Conservation (phyloP, 2,329 filamentous ascomycete species). For the Ambrosiella beaveri region DNA sequence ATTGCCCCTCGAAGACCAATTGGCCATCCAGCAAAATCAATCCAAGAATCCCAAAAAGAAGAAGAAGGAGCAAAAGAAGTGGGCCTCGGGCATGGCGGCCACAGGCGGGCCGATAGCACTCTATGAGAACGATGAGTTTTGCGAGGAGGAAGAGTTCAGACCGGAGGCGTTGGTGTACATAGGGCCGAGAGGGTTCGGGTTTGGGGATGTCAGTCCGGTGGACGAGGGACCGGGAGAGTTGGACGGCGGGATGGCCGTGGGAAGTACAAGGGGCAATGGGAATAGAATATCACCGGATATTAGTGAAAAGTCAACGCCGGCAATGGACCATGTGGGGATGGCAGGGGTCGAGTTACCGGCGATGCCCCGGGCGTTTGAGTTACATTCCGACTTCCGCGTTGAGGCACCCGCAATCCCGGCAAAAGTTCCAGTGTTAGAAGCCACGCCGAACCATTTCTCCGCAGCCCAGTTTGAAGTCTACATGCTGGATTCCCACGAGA, state of each 20-base stretch:
- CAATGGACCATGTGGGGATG: background rate
- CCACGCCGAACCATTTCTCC: background rate
- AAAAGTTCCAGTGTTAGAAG: background rate
- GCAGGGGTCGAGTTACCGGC: background rate
- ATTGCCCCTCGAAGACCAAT: slow-evolving; percentile 33
- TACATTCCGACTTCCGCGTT: background rate
- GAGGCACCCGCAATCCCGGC: too few relatives aligned
- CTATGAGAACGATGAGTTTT: slow-evolving; percentile 20
- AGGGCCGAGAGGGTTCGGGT: slow-evolving; percentile 25
- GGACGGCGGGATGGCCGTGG: background rate
- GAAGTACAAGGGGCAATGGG: background rate
- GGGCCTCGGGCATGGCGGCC: slow-evolving; percentile 13
- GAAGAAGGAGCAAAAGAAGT: background rate
- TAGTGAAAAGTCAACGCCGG: slow-evolving; percentile 9
- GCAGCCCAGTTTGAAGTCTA: slow-evolving; percentile 15
- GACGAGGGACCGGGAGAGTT: slow-evolving; percentile 19
- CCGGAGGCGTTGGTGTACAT: slow-evolving; percentile 37
- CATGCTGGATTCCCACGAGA: slow-evolving; percentile 21
- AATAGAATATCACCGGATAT: background rate
- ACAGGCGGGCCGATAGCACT: slow-evolving; percentile 14
- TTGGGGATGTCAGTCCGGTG: slow-evolving; percentile 27
- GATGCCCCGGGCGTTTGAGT: background rate
- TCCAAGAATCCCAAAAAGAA: slow-evolving; percentile 17
- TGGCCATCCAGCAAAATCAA: slow-evolving; percentile 34
- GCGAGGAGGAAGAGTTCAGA: slow-evolving; percentile 27